Percentiles rank a stretch among this genome's conserved stretches.
Evolutionary conservation across 2,329 filamentous ascomycete genomes (phyloP).

Genomic region (Phialemonium atrogriseum): DNA sequence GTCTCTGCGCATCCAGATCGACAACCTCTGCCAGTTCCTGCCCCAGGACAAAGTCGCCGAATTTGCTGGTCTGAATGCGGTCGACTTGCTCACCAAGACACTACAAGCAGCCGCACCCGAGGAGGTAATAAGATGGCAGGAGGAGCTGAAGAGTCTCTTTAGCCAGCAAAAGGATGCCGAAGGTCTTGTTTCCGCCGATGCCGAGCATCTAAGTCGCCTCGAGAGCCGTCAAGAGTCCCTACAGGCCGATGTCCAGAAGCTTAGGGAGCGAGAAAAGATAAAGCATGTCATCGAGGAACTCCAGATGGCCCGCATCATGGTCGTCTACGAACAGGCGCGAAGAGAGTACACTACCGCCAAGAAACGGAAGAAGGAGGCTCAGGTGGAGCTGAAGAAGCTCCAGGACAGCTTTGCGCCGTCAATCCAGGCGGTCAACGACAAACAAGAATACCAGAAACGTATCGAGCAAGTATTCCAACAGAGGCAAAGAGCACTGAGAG

Average conservation of each 20-base stretch:
- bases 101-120: slow-evolving; percentile 78
- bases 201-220: slow-evolving; percentile 56
- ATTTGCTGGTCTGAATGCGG: slow-evolving; percentile 75
- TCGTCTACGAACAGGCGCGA: slow-evolving; percentile 17
- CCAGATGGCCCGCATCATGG: slow-evolving; percentile 45
- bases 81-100: slow-evolving; percentile 78
- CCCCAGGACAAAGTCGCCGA: slow-evolving; percentile 94
- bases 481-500: slow-evolving; percentile 44
- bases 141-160: slow-evolving; percentile 62
- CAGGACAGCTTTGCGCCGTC: slow-evolving; percentile 56
- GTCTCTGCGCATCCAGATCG: slow-evolving; percentile 81
- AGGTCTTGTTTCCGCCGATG: slow-evolving; percentile 46
- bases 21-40: slow-evolving; percentile 95
- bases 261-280: slow-evolving; percentile 66
- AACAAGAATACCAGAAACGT: slow-evolving; percentile 55
- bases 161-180: slow-evolving; percentile 59
- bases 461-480: slow-evolving; percentile 47
- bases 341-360: slow-evolving; percentile 37
- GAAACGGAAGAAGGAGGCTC: slow-evolving; percentile 41
- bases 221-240: slow-evolving; percentile 67
- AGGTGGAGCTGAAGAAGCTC: slow-evolving; percentile 46
- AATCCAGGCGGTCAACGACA: slow-evolving; percentile 58
- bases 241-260: slow-evolving; percentile 73
- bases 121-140: slow-evolving; percentile 73
- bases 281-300: slow-evolving; percentile 57